Conservation (phyloP, 768 basidiomycete species). For the Lactifluus volemus region DNA sequence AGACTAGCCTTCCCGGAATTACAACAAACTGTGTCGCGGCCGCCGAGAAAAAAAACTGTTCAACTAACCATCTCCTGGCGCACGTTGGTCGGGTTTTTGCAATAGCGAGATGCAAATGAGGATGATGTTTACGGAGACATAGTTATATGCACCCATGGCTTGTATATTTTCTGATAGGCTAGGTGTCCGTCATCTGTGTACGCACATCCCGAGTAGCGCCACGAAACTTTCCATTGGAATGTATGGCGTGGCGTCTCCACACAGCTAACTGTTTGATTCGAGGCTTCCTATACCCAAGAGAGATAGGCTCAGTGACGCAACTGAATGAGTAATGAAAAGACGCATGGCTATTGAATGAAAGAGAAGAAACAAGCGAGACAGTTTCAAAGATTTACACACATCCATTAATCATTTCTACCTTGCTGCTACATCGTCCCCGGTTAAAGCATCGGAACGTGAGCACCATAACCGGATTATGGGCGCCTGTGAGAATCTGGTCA, state of each 20-base stretch:
- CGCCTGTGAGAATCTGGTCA: not conserved
- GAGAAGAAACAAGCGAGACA: not conserved
- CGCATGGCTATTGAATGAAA: not conserved
- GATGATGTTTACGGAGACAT: not conserved
- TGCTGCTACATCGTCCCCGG: not conserved
- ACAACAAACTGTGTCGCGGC: not conserved
- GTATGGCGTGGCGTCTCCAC: not conserved
- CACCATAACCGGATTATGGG: not conserved
- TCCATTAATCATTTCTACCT: not conserved
- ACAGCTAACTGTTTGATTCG: not conserved
- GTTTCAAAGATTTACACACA: not conserved
- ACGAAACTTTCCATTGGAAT: not conserved
- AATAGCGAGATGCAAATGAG: not conserved
- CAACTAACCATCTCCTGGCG: not conserved
- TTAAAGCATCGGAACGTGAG: not conserved
- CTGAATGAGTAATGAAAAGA: not conserved
- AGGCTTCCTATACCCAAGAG: not conserved
- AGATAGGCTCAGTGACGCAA: not conserved
- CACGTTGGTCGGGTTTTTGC: not conserved
- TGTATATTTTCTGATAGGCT: too few species aligned
- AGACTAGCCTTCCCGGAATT: not conserved
- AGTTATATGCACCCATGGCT: too few species aligned
- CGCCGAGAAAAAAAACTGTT: not conserved
- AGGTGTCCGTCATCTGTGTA: too few species aligned
- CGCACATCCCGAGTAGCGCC: not conserved